These are phyloP conservation scores for Acer yangbiense DNA, from an alignment of 345 rosid genomes.

Conservation along the genomic window DNA sequence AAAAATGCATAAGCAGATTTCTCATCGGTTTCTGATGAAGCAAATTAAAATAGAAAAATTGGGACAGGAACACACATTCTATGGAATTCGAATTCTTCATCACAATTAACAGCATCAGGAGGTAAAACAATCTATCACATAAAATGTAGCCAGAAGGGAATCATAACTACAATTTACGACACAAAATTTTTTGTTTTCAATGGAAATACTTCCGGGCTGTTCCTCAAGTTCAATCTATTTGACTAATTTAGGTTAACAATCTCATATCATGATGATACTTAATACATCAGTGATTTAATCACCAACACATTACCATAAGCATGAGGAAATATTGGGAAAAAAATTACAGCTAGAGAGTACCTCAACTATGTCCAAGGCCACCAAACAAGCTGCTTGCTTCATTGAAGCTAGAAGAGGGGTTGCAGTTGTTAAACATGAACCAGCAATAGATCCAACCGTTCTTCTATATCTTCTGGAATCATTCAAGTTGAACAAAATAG, in stretches of 20 bases:
- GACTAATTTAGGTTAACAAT: background rate
- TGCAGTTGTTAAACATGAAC: conserved; percentile 75
- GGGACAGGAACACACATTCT: background rate
- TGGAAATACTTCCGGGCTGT: too few species aligned
- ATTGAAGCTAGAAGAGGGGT: conserved; percentile 77
- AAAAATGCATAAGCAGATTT: conserved; percentile 12
- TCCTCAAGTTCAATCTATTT: too few species aligned
- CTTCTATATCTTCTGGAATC: conserved; percentile 76
- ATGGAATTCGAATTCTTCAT: background rate
- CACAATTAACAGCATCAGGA: background rate
- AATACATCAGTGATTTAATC: background rate
- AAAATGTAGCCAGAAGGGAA: background rate
- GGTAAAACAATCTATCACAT: background rate
- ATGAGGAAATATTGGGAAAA: background rate
- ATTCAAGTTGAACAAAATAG: conserved; percentile 55
- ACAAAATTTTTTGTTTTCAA: too few species aligned
- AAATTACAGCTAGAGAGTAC: conserved; percentile 33
- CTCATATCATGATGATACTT: background rate
- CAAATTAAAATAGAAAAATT: background rate
- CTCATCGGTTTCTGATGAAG: background rate
- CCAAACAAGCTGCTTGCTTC: conserved; percentile 69
- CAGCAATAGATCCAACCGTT: conserved; percentile 77
- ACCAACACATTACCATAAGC: background rate
- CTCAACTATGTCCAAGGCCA: conserved; percentile 80
- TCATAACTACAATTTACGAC: background rate